Evolutionary conservation across 305 asterid genomes (phyloP).

Genomic region (Fraxinus velutina): DNA sequence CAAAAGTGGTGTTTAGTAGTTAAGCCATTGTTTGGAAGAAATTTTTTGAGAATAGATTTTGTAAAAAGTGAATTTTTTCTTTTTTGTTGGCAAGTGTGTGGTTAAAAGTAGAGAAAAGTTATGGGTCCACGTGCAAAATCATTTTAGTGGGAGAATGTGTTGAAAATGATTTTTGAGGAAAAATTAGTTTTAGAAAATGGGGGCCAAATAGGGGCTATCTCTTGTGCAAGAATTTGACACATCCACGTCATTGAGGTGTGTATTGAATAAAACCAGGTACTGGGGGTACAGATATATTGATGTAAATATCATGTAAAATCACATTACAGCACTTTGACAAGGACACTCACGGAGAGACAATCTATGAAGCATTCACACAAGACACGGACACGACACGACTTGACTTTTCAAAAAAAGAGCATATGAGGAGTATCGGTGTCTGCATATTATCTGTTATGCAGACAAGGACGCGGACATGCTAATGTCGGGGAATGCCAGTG

Average conservation of each 20-base stretch:
- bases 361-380: neutral
- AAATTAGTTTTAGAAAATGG: neutral
- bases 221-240: neutral
- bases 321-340: neutral
- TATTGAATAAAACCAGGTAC: neutral
- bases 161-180: neutral
- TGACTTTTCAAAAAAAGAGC: neutral
- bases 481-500: neutral
- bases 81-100: neutral
- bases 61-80: neutral
- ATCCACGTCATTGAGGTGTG: neutral
- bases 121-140: neutral
- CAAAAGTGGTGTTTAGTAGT: neutral
- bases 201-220: neutral
- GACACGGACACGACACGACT: neutral
- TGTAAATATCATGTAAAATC: neutral
- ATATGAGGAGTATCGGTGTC: neutral
- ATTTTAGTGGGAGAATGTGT: neutral
- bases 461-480: neutral
- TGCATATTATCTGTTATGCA: neutral
- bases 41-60: neutral
- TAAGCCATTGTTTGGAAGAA: neutral
- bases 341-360: neutral
- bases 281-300: neutral
- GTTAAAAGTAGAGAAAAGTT: neutral